Evolutionary conservation across 2,329 filamentous ascomycete species (phyloP).

Genomic region (Fusarium sp.): DNA sequence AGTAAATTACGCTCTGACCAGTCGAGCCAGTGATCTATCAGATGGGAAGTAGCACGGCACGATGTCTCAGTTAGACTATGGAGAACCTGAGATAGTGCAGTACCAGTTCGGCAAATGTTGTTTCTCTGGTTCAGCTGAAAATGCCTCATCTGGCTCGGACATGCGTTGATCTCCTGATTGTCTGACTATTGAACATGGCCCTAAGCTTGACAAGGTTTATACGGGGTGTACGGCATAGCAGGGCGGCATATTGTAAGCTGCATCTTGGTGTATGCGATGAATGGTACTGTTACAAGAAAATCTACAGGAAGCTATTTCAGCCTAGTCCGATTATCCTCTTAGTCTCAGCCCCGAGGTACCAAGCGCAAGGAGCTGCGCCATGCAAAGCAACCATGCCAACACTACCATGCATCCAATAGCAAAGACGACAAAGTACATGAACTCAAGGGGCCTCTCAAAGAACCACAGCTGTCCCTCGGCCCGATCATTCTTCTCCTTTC

Average conservation of each 20-base stretch:
- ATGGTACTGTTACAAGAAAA: background rate
- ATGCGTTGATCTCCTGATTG: background rate
- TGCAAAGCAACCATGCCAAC: background rate
- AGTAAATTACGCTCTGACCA: background rate
- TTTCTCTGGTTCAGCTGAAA: background rate
- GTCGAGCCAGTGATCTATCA: background rate
- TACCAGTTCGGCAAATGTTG: background rate
- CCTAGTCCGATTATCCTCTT: background rate
- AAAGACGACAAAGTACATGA: slow-evolving; percentile 41
- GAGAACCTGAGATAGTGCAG: background rate
- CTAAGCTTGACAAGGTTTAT: background rate
- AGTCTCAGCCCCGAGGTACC: background rate
- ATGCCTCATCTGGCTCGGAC: background rate
- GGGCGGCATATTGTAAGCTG: background rate
- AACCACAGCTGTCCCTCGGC: slow-evolving; percentile 15
- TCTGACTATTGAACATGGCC: background rate
- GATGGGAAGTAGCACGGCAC: background rate
- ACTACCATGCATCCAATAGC: slow-evolving; percentile 18
- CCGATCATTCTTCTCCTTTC: slow-evolving; percentile 38
- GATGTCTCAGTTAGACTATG: slow-evolving; percentile 9
- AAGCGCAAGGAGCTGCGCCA: background rate
- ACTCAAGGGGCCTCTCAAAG: slow-evolving; percentile 41
- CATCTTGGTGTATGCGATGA: background rate
- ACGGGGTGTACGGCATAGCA: background rate
- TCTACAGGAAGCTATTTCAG: background rate